Base-by-base conservation (phyloP, 345 rosid species). In the Ceriops zippeliana region DNA sequence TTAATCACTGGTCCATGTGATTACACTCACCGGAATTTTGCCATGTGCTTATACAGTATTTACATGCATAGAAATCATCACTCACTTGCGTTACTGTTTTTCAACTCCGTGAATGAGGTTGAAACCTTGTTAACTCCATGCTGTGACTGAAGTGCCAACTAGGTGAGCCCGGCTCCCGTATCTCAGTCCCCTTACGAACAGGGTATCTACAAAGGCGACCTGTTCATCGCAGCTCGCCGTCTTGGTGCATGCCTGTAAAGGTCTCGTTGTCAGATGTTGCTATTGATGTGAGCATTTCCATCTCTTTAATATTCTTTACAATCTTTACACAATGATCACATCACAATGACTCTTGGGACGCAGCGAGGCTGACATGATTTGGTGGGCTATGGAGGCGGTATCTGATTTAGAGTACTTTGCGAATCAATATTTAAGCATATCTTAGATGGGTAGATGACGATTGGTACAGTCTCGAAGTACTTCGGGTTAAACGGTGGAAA, bases 121-220 rank as follows among this genome's bases (percentile, higher is more conserved):
- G 54, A 57, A 46, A 58, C 47, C 15, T 8, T 26, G 61, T 31
- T 74, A 70, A 71, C 84, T 74, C 84, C 66, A 61, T 64, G 58
- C 62, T 79, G 86, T 82, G 89, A 85, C 87, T 73, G 80, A 65
- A 65, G 89, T 84, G 85, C 88, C 87, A 83, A 81, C 85, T 11
- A 58, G 61, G 61, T 60, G 83, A 84, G 86, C 80, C 51, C n/a
- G 54, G 32, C 34, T 67, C 28, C 58, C 51, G 3, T 10, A n/a
- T 62, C 58, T 51, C 63, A 62, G 5, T 47, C 64, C 38, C 47
- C 7, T n/a, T 52, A n/a, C 9, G 11, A 7, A 24, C 22, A 16
- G 52, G 37, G 15, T 9, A 63, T 60, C 60, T 34, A 17, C 24
- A 64, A 71, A n/a, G 58, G 58, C 71, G 15, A 64, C 53, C 17